Conservation (phyloP, 2,329 filamentous ascomycete species). For the Aspergillus ibericus region DNA sequence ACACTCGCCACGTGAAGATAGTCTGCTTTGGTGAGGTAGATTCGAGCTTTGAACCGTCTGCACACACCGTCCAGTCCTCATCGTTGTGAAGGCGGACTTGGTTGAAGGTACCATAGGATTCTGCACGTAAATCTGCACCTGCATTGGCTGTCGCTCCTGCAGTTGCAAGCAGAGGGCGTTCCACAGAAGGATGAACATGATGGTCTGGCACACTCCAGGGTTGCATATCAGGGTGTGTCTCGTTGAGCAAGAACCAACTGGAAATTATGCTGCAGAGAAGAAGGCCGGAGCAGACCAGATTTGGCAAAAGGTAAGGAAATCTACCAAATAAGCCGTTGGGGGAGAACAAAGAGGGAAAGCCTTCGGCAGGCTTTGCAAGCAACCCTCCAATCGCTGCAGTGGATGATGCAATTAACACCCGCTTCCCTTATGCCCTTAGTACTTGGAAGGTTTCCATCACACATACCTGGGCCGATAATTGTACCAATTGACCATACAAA, state of each 20-base stretch:
- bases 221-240: constrained; percentile 85
- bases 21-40: constrained; percentile 44
- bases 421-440: neutral
- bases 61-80: constrained; percentile 53
- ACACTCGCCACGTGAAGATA: constrained; percentile 64
- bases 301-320: constrained; percentile 87
- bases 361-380: constrained; percentile 74
- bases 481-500: constrained; percentile 92
- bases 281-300: constrained; percentile 76
- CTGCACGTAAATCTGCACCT: constrained; percentile 70
- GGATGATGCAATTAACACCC: constrained; percentile 14
- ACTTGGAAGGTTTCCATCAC: neutral
- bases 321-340: constrained; percentile 67
- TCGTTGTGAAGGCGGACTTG: constrained; percentile 56
- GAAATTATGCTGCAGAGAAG: constrained; percentile 76
- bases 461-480: constrained; percentile 69
- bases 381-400: constrained; percentile 73
- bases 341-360: constrained; percentile 72
- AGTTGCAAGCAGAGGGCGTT: constrained; percentile 74
- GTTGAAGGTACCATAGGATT: constrained; percentile 75
- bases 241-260: constrained; percentile 78
- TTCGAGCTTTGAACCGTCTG: constrained; percentile 46
- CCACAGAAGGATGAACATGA: constrained; percentile 50
- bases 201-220: constrained; percentile 47
- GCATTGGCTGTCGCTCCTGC: constrained; percentile 73